Base-by-base conservation (phyloP, 2,329 filamentous ascomycete genomes). In the Fusarium oxysporum region DNA sequence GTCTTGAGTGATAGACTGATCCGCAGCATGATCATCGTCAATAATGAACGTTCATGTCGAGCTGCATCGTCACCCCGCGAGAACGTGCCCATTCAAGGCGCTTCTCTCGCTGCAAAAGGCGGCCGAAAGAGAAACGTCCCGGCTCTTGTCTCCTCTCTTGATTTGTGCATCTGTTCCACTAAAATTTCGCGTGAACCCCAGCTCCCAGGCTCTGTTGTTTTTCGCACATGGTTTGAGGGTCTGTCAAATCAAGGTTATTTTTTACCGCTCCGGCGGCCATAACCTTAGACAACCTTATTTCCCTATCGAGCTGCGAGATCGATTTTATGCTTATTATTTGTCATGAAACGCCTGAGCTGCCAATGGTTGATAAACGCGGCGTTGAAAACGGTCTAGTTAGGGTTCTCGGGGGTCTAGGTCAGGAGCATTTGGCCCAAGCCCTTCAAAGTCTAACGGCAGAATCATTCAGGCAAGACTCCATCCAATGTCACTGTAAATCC, bases 231-330 rank as follows among this genome's bases (percentile, higher is more conserved):
- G 70, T 40, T 66, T 45, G 54, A 56, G 59, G 50, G 50, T 65
- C 59, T 37, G 50, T 37, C 56, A 72, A 62, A 65, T 70, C 70
- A 72, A 70, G 69, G 65, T 61, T 72, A 61, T 32, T 65, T 64
- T 58, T 72, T 55, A 37, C 60, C 51, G 71, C 54, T 47, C 51
- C 58, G 50, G 68, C 71, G 58, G 71, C 55, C 43, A 58, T 30
- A 58, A 56, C 65, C 59, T 60, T 68, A 58, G 63, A 44, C 65
- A 70, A 69, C 44, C 67, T 54, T 73, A 56, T 41, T 43, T 68
- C 58, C 58, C 50, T 61, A 37, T 25, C 33, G 21, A 61, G 62
- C 54, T 71, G 70, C 45, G 50, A 61, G 66, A 62, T 71, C 51
- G 56, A 58, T 64, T n/a, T 62, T 68, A 65, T 70, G 67, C 62